Evolutionary conservation across 2,329 filamentous ascomycete genomes (phyloP).

Genomic region (Diaporthe helianthi): DNA sequence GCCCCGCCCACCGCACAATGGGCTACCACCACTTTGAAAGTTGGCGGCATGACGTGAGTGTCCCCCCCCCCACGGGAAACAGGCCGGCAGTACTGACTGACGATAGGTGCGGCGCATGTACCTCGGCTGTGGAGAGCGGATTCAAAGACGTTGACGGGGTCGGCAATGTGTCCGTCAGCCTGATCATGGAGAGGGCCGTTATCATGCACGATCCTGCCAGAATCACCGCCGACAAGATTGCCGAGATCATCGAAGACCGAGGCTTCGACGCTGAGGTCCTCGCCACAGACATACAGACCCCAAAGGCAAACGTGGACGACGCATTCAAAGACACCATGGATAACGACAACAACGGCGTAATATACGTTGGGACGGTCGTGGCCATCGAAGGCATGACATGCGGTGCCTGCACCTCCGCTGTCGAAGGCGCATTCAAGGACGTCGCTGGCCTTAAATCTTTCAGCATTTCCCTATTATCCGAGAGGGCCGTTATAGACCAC

Average conservation of each 20-base stretch:
- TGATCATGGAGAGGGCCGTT: conserved; percentile 96
- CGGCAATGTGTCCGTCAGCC: conserved; percentile 85
- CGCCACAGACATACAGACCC: conserved; percentile 75
- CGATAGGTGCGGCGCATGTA: conserved; percentile 88
- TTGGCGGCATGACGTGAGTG: conserved; percentile 84
- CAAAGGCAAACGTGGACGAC: conserved; percentile 49
- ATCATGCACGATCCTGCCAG: conserved; percentile 83
- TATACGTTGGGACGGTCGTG: conserved; percentile 73
- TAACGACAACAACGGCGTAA: conserved; percentile 47
- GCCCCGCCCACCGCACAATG: conserved; percentile 65
- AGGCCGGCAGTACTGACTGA: conserved; percentile 41
- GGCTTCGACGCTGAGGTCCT: conserved; percentile 92
- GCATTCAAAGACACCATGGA: conserved; percentile 43
- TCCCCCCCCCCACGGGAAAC: background rate
- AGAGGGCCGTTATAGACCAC: conserved; percentile 85
- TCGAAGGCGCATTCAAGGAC: conserved; percentile 81
- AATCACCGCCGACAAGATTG: conserved; percentile 77
- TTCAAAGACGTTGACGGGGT: conserved; percentile 85
- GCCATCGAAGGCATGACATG: conserved; percentile 90
- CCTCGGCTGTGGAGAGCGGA: conserved; percentile 90
- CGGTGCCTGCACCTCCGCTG: conserved; percentile 84
- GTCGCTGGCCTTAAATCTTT: conserved; percentile 76
- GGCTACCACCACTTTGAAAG: conserved; percentile 88
- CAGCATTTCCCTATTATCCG: conserved; percentile 83
- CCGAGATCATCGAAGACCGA: conserved; percentile 87